Evolutionary conservation across 441 rosid species (phyloP), one percentile per base, ranked within the genome.

Genomic region (Arabidopsis lyrata): DNA sequence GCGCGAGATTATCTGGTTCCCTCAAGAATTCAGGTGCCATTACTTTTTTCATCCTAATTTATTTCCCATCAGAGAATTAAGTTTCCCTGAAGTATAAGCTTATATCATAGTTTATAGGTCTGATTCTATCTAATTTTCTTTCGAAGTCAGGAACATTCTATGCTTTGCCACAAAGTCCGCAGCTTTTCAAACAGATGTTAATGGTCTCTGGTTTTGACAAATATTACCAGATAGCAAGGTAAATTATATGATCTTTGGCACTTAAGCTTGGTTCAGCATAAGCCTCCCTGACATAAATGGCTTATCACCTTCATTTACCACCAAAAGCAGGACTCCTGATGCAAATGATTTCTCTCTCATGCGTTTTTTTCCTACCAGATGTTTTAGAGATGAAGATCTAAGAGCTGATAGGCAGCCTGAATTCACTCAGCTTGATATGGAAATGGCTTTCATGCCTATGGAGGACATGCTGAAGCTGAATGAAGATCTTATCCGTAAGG

Each of bases 391-490:
- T 81, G 99, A 95, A 82, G 99, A 92, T 87, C 81, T 92, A 66
- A 91, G 99, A 85, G 98, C 96, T 32, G 99, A 95, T 80, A 91
- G 99, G 64, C 99, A 95, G 77, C 98, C 99, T 47, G 98, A 95
- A 79, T 95, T 95, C 84, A 95, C 97, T 44, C 98, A 95, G 84
- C 96, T 95, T 48, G 99, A 95, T 87, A 88, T 92, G 91, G 98
- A 95, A 79, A 70, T 95, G 84, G 90, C 99, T 49, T 92, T 95
- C 81, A 87, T 86, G 81, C 93, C 97, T 44, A 80, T 90, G 81
- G 98, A 92, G 68, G 96, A 92, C 73, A 92, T 95, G 90, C 73
- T 95, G 70, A 84, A 79, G 78, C 92, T 92, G 66, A 95, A 92
- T 78, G 99, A 95, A 78, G 96, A 92, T 65, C 83, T 95, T 77